Evolutionary conservation across 352 stramenopile genomes (phyloP).

Genomic region (Phytophthora constricta): DNA sequence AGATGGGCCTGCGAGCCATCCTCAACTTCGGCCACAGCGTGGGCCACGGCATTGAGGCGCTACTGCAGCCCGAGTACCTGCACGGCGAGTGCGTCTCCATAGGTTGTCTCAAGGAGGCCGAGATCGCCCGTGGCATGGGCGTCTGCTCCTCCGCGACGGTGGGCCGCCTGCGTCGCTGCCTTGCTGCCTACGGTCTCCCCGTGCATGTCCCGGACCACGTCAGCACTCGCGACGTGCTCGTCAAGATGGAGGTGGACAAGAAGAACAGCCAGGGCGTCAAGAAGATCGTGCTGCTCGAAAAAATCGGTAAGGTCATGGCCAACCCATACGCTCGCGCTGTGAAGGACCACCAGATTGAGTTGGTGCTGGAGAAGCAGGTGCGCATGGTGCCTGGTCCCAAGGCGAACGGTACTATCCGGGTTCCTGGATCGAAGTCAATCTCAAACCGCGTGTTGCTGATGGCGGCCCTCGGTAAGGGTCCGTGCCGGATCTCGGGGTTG

Average conservation of each 20-base stretch:
- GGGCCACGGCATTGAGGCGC: conserved; percentile 97
- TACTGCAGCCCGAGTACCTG: conserved; percentile 94
- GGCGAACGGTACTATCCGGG: conserved; percentile 67
- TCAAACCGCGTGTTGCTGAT: conserved; percentile 97
- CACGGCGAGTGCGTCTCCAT: conserved; percentile 98
- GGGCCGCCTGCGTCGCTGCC: conserved; percentile 67
- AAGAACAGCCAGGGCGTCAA: conserved; percentile 86
- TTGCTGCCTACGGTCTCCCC: conserved; percentile 74
- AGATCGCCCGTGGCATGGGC: conserved; percentile 89
- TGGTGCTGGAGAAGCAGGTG: conserved; percentile 82
- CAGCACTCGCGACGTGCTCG: conserved; percentile 62
- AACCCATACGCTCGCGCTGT: conserved; percentile 77
- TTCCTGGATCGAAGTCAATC: conserved; percentile 98
- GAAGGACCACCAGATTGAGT: conserved; percentile 74
- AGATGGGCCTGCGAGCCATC: conserved; percentile 95
- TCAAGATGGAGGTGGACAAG: conserved; percentile 91
- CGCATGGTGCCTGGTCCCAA: conserved; percentile 55
- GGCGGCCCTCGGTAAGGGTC: conserved; percentile 90
- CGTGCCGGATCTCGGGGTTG: conserved; percentile 89
- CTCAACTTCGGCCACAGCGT: conserved; percentile 99
- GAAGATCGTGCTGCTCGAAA: conserved; percentile 80
- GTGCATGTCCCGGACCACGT: conserved; percentile 70
- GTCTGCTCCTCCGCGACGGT: conserved; percentile 76
- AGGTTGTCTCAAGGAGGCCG: conserved; percentile 96
- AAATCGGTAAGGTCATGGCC: conserved; percentile 72